phyloP scores from a whole-genome alignment of 1,284 basidiomycete species.

The Coniophora puteana region DNA sequence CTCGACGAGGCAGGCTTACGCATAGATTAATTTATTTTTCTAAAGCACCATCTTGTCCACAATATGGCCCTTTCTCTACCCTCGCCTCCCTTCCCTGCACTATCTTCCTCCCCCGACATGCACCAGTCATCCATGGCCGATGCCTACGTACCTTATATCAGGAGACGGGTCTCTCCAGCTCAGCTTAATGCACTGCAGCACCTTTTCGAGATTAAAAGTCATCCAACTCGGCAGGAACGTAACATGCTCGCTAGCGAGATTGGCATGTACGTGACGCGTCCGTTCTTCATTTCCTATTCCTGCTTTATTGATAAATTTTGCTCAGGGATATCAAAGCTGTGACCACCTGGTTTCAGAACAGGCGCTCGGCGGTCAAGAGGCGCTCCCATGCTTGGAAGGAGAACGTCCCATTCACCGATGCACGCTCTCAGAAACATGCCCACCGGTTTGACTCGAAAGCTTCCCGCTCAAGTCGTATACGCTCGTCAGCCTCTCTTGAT shows the following conservation, averaged over 20 bases:
- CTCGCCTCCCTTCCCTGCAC: slow-evolving; percentile 5
- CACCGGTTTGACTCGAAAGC: slow-evolving; percentile 6
- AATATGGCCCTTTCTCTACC: slow-evolving; percentile 14
- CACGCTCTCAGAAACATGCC: slow-evolving; percentile 4
- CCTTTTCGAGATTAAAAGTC: slow-evolving; percentile 35
- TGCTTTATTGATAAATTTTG: slow-evolving; percentile 6
- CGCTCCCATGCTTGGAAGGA: slow-evolving; percentile 19
- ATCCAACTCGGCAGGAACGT: slow-evolving; percentile 43
- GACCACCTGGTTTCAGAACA: slow-evolving; percentile 33
- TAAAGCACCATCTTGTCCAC: slow-evolving; percentile 8
- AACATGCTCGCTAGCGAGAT: slow-evolving; percentile 36
- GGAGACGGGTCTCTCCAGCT: slow-evolving; percentile 32
- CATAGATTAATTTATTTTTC: too few relatives aligned
- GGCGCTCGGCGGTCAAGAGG: slow-evolving; percentile 23
- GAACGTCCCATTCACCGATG: slow-evolving; percentile 13
- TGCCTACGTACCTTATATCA: slow-evolving; percentile 22
- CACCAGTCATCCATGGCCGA: slow-evolving; percentile 2
- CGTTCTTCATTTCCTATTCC: too few relatives aligned
- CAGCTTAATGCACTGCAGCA: slow-evolving; percentile 37
- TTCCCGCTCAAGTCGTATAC: slow-evolving; percentile 15
- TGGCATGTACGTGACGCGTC: slow-evolving; percentile 32
- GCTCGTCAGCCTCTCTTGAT: slow-evolving; percentile 35
- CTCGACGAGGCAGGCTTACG: too few relatives aligned
- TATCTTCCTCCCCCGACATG: slow-evolving; percentile 1
- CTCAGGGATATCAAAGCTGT: slow-evolving; percentile 31